A percentile compares a stretch with the other conserved stretches of the same genome.
Evolutionary conservation across 2,329 filamentous ascomycete species (phyloP).

Genomic region (Gaeumannomyces sp.): DNA sequence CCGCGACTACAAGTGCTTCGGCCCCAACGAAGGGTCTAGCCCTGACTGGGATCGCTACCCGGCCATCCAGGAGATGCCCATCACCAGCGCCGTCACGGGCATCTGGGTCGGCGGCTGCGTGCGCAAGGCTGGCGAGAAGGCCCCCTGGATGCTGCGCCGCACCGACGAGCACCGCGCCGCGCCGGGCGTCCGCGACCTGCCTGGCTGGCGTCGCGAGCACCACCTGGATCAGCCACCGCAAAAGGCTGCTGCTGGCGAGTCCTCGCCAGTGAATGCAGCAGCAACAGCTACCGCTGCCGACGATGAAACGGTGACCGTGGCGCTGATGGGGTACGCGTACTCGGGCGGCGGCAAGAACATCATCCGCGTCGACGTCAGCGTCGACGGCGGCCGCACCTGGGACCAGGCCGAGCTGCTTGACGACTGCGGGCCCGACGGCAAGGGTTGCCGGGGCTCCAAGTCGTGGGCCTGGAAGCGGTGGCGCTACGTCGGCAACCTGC

Average conservation of each 20-base stretch:
- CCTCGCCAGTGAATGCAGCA: neutral
- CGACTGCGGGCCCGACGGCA: slow-evolving; percentile 28
- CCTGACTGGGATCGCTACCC: slow-evolving; percentile 58
- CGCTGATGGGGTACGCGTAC: slow-evolving; percentile 59
- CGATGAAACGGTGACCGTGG: slow-evolving; percentile 23
- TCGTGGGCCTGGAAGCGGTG: slow-evolving; percentile 61
- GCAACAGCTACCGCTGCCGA: slow-evolving; percentile 4
- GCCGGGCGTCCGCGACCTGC: slow-evolving; percentile 14
- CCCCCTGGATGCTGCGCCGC: slow-evolving; percentile 9
- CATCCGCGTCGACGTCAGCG: slow-evolving; percentile 59
- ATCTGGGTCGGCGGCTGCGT: slow-evolving; percentile 36
- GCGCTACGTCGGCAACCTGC: slow-evolving; percentile 47
- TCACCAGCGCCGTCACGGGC: slow-evolving; percentile 59
- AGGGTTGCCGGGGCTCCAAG: slow-evolving; percentile 32
- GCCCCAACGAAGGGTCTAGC: slow-evolving; percentile 51
- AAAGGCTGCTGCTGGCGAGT: neutral
- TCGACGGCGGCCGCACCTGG: slow-evolving; percentile 59
- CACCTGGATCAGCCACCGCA: neutral
- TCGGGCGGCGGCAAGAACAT: slow-evolving; percentile 61
- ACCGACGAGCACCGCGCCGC: slow-evolving; percentile 12
- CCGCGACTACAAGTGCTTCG: slow-evolving; percentile 63
- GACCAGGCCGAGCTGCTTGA: slow-evolving; percentile 54
- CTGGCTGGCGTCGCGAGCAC: slow-evolving; percentile 15
- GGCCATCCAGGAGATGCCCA: slow-evolving; percentile 62
- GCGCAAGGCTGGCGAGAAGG: slow-evolving; percentile 6